These are phyloP conservation scores for Diaporthe amygdali DNA, from an alignment of 2,329 filamentous ascomycete species.

Conservation along the genomic window DNA sequence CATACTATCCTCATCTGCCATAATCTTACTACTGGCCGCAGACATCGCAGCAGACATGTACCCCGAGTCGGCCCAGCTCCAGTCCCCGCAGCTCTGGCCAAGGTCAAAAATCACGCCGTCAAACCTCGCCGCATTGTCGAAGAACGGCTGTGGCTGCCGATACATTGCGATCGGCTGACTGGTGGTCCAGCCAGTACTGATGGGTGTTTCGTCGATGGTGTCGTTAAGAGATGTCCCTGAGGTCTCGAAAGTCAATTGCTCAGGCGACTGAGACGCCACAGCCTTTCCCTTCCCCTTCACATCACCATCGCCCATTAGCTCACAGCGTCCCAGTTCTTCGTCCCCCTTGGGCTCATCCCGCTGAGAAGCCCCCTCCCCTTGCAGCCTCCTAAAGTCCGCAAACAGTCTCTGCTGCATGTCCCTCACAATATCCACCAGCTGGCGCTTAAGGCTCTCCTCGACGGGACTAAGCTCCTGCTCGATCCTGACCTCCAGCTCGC, in stretches of 20 bases:
- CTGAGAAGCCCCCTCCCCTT: neutral
- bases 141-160: neutral
- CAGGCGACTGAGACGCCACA: neutral
- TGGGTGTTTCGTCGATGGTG: neutral
- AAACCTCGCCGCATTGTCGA: neutral
- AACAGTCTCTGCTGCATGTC: conserved; percentile 25
- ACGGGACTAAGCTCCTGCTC: conserved; percentile 22
- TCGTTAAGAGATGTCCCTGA: neutral
- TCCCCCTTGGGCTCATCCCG: neutral
- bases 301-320: neutral
- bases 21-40: neutral
- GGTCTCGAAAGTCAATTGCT: neutral
- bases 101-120: neutral
- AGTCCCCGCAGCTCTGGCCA: neutral
- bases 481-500: conserved; percentile 24
- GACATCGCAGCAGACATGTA: neutral
- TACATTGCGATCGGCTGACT: neutral
- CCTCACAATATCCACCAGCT: conserved; percentile 26
- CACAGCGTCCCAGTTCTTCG: no score
- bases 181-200: neutral
- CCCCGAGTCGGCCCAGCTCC: conserved; percentile 12
- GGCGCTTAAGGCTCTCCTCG: conserved; percentile 23
- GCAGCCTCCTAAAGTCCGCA: conserved; percentile 19
- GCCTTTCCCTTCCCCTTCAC: neutral
- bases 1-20: neutral